Percentiles rank a stretch among this genome's conserved stretches.
Evolutionary conservation across 495 filamentous ascomycete species (phyloP).

Genomic region (Aspergillus hancockii): DNA sequence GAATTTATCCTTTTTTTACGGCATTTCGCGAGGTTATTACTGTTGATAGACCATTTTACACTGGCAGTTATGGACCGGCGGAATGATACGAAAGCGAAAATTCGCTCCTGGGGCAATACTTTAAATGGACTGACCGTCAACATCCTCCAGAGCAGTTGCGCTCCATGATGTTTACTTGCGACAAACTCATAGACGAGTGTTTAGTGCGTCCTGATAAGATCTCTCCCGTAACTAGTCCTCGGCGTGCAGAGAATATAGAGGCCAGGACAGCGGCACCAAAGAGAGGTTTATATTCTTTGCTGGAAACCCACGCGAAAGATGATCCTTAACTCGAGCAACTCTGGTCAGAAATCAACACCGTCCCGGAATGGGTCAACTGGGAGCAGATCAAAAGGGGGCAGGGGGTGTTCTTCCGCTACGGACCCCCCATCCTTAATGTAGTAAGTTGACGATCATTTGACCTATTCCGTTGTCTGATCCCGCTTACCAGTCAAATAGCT

Average conservation of each 20-base stretch:
- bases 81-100: neutral
- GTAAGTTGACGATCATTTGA: slow-evolving; percentile 21
- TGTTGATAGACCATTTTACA: neutral
- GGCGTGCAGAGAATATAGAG: slow-evolving; percentile 19
- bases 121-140: slow-evolving; percentile 70
- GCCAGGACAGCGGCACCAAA: slow-evolving; percentile 34
- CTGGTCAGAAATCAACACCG: slow-evolving; percentile 67
- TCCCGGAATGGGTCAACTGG: slow-evolving; percentile 84
- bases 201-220: slow-evolving; percentile 61
- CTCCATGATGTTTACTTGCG: slow-evolving; percentile 65
- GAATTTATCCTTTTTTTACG: too few species aligned
- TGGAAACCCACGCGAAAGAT: slow-evolving; percentile 55
- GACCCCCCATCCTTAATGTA: slow-evolving; percentile 58
- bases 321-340: slow-evolving; percentile 60
- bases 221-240: slow-evolving; percentile 26
- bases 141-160: slow-evolving; percentile 58
- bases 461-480: neutral
- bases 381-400: slow-evolving; percentile 65
- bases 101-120: slow-evolving; percentile 64
- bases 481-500: slow-evolving; percentile 24
- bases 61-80: neutral
- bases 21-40: too few species aligned
- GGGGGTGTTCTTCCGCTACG: slow-evolving; percentile 71
- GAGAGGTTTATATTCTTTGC: slow-evolving; percentile 62
- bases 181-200: slow-evolving; percentile 66